Conservation (phyloP, 1,284 basidiomycete genomes). For the Naganishia liquefaciens region DNA sequence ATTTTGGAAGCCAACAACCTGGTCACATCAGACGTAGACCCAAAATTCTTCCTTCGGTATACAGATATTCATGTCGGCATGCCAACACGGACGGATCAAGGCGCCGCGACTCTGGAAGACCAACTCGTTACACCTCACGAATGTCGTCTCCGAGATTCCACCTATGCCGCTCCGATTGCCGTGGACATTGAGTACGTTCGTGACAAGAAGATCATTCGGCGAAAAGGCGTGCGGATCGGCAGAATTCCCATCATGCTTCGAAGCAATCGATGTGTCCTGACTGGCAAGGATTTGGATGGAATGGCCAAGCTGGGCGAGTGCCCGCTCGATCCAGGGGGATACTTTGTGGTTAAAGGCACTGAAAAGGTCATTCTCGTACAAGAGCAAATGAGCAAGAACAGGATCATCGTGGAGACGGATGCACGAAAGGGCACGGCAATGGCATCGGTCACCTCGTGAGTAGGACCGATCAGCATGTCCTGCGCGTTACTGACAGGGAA, state of each 20-base stretch:
- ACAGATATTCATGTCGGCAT: conserved; percentile 90
- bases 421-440: conserved; percentile 86
- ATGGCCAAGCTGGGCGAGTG: conserved; percentile 94
- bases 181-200: conserved; percentile 96
- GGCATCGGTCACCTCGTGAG: conserved; percentile 94
- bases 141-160: conserved; percentile 93
- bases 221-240: conserved; percentile 84
- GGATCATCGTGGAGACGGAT: conserved; percentile 97
- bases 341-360: conserved; percentile 98
- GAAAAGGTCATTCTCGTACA: conserved; percentile 99
- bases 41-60: conserved; percentile 95
- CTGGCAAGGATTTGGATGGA: conserved; percentile 73
- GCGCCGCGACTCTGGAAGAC: conserved; percentile 60
- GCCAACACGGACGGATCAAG: conserved; percentile 69
- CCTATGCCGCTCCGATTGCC: conserved; percentile 90
- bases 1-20: conserved; percentile 90
- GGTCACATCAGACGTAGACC: conserved; percentile 86
- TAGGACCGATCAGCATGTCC: conserved; percentile 33
- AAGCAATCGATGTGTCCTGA: conserved; percentile 89
- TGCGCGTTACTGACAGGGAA: neutral
- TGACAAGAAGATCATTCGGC: conserved; percentile 82
- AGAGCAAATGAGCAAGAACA: conserved; percentile 98
- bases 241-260: conserved; percentile 95
- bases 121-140: conserved; percentile 93
- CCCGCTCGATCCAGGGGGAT: conserved; percentile 96